These are phyloP conservation scores for Tillandsia leiboldiana DNA, from an alignment of 176 grass and related monocot species.

Conservation along the genomic window DNA sequence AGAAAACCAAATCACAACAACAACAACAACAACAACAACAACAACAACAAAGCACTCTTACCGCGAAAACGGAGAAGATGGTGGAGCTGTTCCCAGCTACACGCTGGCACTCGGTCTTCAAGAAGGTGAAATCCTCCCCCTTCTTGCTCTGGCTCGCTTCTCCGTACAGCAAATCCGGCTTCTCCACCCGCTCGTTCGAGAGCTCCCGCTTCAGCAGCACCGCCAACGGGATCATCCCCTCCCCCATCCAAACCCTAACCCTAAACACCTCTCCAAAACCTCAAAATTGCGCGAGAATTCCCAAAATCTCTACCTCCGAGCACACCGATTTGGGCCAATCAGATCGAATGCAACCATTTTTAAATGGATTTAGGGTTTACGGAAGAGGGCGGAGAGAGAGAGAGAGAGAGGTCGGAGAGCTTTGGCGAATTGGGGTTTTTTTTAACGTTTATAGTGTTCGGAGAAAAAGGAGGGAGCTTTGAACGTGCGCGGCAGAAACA, in stretches of 20 bases:
- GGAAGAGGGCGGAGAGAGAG: conserved; percentile 11
- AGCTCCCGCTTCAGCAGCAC: conserved; percentile 87
- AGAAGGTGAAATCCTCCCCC: conserved; percentile 84
- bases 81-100: conserved; percentile 21
- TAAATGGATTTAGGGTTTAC: neutral
- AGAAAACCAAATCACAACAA: conserved; percentile 4
- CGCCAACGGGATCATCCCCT: conserved; percentile 64
- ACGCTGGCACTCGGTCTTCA: conserved; percentile 45
- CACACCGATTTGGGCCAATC: conserved; percentile 9
- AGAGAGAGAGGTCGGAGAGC: neutral
- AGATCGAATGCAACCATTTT: neutral
- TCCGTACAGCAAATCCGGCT: conserved; percentile 69
- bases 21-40: conserved; percentile 6
- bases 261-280: conserved; percentile 18
- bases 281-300: neutral
- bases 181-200: conserved; percentile 81
- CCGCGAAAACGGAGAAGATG: conserved; percentile 76
- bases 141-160: conserved; percentile 88
- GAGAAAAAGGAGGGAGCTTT: conserved; percentile 17
- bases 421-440: conserved; percentile 27
- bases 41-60: conserved; percentile 28
- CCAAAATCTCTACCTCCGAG: conserved; percentile 12
- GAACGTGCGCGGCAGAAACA: conserved; percentile 82
- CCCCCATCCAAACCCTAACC: conserved; percentile 42
- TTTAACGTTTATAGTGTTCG: neutral